Evolutionary conservation across 768 basidiomycete genomes (phyloP).

Genomic region (Sporobolomyces roseus): DNA sequence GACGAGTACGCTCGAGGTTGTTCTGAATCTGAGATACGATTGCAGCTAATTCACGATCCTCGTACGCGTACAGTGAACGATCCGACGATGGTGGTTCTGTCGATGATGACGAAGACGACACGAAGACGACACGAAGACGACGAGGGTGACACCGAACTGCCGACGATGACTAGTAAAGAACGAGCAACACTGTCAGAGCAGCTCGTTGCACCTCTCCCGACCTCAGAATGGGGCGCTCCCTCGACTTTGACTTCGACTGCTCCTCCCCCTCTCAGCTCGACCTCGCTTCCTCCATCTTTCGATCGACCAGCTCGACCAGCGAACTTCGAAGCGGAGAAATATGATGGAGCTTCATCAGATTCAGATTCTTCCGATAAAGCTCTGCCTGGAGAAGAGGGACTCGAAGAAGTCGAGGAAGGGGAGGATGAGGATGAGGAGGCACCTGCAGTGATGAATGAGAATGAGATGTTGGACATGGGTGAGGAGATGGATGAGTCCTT

Average conservation of each 20-base stretch:
- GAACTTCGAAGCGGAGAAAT: slow-evolving; percentile 73
- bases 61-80: slow-evolving; percentile 57
- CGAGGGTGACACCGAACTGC: slow-evolving; percentile 44
- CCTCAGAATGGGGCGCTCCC: slow-evolving; percentile 72
- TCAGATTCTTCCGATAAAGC: slow-evolving; percentile 50
- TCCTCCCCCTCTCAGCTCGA: background rate
- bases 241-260: background rate
- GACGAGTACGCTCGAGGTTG: slow-evolving; percentile 61
- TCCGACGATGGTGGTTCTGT: slow-evolving; percentile 50
- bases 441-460: slow-evolving; percentile 66
- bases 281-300: background rate
- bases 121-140: slow-evolving; percentile 41
- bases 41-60: slow-evolving; percentile 45
- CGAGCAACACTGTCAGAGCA: slow-evolving; percentile 68
- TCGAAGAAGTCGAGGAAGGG: slow-evolving; percentile 61
- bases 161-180: slow-evolving; percentile 49
- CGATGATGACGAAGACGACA: slow-evolving; percentile 46
- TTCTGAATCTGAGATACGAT: background rate
- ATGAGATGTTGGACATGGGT: slow-evolving; percentile 79
- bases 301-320: slow-evolving; percentile 33
- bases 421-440: slow-evolving; percentile 60
- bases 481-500: slow-evolving; percentile 93
- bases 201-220: slow-evolving; percentile 73
- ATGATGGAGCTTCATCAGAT: slow-evolving; percentile 87
- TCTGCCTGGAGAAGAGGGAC: slow-evolving; percentile 38